Base-by-base conservation (phyloP, 441 rosid species). In the Syzygium syzygioides region DNA sequence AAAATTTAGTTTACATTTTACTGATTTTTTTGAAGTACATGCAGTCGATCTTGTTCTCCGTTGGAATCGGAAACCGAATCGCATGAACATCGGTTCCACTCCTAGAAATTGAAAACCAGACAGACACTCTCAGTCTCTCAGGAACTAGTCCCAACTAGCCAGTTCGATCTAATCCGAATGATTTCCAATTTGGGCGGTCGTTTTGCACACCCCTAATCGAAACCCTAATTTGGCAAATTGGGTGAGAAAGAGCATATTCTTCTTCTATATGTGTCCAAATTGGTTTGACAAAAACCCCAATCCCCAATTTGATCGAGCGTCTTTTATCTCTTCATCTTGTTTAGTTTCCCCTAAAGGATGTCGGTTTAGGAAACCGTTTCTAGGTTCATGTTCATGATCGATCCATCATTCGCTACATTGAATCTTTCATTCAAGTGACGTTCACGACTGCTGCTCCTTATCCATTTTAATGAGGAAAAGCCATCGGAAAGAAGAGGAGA, bases 51-150 rank as follows among this genome's bases (percentile, higher is more conserved):
- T 4, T 4, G 37, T 34, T 34, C 4, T 4, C 37, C 37, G 4
- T 34, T 34, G 37, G 4, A 34, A 34, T 4, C 37, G 7, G 7
- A 7, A 41, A 41, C 7, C 4, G 45, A 7, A 41, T 1, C 9
- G 48, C 48, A 1, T 1, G 9, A 45, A 7, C 8, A 45, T 0
- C 9, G 1, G 48, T 45, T 45, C 8, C 2, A 45, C 48, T 45
- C 1, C 1, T 7, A 45, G 10, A 2, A 45, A 45, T 1, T 2
- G 2, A 1, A 2, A 45, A 45, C 8, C 9, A 9, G 2, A 45
- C 1, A 2, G 7, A 45, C 8, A 7, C 48, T 45, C 8, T 1
- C 2, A 0, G 9, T 1, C 48, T 45, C 8, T 1, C 2, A 0
- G 9, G 8, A 45, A 45, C 48, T 7, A 6, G 45, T 4, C 7